Evolutionary conservation across 225 moss, liverwort and hornwort genomes (phyloP).

Genomic region (Sphagnum contortum): DNA sequence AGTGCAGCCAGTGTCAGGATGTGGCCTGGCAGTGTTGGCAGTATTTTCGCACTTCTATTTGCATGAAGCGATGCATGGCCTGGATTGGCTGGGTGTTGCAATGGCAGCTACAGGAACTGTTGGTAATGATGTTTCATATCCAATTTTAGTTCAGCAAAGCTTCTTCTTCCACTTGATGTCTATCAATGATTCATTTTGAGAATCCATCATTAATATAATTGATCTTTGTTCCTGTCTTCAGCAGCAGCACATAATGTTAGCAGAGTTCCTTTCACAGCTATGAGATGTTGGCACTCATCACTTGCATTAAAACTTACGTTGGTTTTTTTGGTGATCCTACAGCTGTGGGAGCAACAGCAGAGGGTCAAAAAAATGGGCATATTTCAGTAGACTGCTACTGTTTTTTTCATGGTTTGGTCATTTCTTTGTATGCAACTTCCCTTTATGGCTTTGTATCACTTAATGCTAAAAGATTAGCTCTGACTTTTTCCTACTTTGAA

Average conservation of each 20-base stretch:
- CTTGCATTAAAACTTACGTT: too few species aligned
- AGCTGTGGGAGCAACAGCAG: conserved; percentile 90
- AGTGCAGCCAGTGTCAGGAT: conserved; percentile 94
- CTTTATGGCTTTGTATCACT: too few species aligned
- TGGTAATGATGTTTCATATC: conserved; percentile 24
- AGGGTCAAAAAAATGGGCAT: conserved; percentile 73
- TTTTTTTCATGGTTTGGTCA: conserved; percentile 74
- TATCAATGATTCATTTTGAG: too few species aligned
- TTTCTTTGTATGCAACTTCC: conserved; percentile 51
- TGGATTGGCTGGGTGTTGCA: conserved; percentile 84
- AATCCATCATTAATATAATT: too few species aligned
- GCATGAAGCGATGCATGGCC: conserved; percentile 91
- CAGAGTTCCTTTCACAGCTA: too few species aligned
- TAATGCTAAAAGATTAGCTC: too few species aligned
- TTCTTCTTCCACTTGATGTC: too few species aligned
- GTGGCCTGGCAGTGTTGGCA: conserved; percentile 90
- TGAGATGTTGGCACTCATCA: too few species aligned
- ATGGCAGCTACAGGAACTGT: conserved; percentile 88
- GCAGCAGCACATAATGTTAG: too few species aligned
- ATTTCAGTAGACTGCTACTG: conserved; percentile 67
- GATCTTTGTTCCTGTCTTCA: too few species aligned
- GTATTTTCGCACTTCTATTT: conserved; percentile 95
- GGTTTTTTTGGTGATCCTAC: background rate
- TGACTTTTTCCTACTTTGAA: too few species aligned
- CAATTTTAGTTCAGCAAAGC: too few species aligned